Percentiles rank a stretch among this genome's conserved stretches.
Evolutionary conservation across 306 rosid species (phyloP).

Genomic region (Chamaecrista fasciculata): DNA sequence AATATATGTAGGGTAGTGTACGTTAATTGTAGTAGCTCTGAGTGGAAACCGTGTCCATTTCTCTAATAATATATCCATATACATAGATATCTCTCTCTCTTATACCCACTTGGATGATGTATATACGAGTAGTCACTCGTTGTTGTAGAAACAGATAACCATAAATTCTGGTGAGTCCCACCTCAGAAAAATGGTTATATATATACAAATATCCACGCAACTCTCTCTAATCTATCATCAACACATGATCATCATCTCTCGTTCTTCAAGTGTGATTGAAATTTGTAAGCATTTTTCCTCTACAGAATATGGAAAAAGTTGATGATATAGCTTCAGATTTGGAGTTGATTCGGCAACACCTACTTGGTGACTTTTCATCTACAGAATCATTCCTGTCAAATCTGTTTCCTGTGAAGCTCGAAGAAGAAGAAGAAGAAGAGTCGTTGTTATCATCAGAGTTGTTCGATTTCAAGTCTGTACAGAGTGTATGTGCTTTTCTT

Average conservation of each 20-base stretch:
- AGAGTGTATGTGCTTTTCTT: constrained; percentile 25
- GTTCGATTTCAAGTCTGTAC: constrained; percentile 41
- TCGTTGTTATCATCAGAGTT: constrained; percentile 39
- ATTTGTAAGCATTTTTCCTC: not conserved
- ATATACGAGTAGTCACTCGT: not conserved
- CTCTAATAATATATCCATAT: no score
- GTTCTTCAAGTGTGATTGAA: no score
- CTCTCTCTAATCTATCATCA: no score
- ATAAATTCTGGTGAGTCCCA: constrained; percentile 22
- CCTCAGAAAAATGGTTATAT: not conserved
- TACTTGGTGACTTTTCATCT: constrained; percentile 48
- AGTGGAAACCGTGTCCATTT: not conserved
- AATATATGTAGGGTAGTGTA: no score
- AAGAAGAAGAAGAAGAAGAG: no score
- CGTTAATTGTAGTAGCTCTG: no score
- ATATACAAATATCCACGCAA: not conserved
- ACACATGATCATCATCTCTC: no score
- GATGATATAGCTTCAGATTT: constrained; percentile 46
- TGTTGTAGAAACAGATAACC: not conserved
- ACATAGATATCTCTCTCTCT: no score
- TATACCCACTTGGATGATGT: not conserved
- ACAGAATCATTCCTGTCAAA: constrained; percentile 35
- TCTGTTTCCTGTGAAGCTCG: constrained; percentile 53
- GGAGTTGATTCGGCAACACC: constrained; percentile 58
- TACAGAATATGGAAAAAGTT: constrained; percentile 24